A percentile compares a stretch with the other conserved stretches of the same genome.
Evolutionary conservation across 352 stramenopile species (phyloP).

Genomic region (Phytophthora meadii): DNA sequence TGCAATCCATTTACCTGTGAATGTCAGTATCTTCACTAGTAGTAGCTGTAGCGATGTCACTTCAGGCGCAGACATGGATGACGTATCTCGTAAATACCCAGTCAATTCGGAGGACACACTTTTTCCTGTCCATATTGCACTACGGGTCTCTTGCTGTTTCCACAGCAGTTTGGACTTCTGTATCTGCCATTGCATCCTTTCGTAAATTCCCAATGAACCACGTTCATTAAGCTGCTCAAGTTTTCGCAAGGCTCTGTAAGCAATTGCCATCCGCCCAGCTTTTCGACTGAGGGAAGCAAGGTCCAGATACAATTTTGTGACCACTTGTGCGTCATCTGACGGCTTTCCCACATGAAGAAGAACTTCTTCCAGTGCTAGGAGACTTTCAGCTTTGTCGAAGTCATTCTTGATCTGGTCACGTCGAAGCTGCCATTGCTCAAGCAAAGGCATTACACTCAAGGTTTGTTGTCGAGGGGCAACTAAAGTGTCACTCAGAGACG

Average conservation of each 20-base stretch:
- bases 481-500: slow-evolving; percentile 2
- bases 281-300: slow-evolving; percentile 67
- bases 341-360: slow-evolving; percentile 53
- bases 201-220: slow-evolving; percentile 41
- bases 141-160: slow-evolving; percentile 73
- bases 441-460: slow-evolving; percentile 31
- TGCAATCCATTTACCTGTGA: slow-evolving; percentile 93
- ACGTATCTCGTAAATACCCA: slow-evolving; percentile 27
- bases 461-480: background rate
- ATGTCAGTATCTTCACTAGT: slow-evolving; percentile 68
- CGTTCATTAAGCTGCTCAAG: slow-evolving; percentile 61
- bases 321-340: slow-evolving; percentile 27
- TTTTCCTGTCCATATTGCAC: slow-evolving; percentile 80
- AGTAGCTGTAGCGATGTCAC: slow-evolving; percentile 53
- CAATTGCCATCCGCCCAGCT: slow-evolving; percentile 66
- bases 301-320: slow-evolving; percentile 65
- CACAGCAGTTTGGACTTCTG: slow-evolving; percentile 84
- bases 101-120: slow-evolving; percentile 56
- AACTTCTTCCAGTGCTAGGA: slow-evolving; percentile 69
- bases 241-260: slow-evolving; percentile 68
- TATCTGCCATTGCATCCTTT: slow-evolving; percentile 71
- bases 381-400: slow-evolving; percentile 66
- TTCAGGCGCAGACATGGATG: slow-evolving; percentile 15
- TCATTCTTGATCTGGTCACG: slow-evolving; percentile 52
- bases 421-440: slow-evolving; percentile 54